Evolutionary conservation across 208 protist species (phyloP).

Genomic region (Endotrypanum monterogeii): DNA sequence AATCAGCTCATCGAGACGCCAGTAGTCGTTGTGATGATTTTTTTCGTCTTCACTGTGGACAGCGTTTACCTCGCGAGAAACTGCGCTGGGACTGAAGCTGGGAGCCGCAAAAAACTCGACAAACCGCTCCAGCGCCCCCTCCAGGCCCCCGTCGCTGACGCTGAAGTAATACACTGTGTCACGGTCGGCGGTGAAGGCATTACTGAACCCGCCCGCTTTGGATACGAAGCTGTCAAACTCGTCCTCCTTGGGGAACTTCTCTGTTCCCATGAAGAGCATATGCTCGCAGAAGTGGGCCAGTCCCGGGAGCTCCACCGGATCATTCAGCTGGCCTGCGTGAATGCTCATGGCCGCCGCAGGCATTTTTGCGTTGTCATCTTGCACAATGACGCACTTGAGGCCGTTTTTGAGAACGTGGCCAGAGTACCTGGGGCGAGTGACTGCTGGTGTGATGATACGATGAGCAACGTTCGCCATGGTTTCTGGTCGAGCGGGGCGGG

Average conservation of each 20-base stretch:
- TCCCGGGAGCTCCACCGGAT: conserved; percentile 65
- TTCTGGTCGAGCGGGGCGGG: neutral
- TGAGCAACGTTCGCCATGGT: conserved; percentile 23
- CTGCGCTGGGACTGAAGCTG: conserved; percentile 73
- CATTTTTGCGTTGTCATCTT: conserved; percentile 59
- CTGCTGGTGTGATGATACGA: conserved; percentile 52
- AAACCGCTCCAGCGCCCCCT: conserved; percentile 91
- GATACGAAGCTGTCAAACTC: conserved; percentile 77
- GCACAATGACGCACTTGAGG: conserved; percentile 76
- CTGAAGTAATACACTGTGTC: conserved; percentile 92
- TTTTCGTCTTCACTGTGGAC: conserved; percentile 95
- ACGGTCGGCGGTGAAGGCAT: conserved; percentile 84
- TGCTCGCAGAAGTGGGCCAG: conserved; percentile 94
- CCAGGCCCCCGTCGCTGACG: conserved; percentile 63
- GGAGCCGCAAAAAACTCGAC: conserved; percentile 94
- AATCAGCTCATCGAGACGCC: conserved; percentile 75
- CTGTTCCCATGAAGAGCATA: conserved; percentile 95
- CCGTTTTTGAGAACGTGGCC: conserved; percentile 73
- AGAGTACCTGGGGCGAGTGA: conserved; percentile 40
- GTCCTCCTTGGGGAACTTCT: conserved; percentile 92
- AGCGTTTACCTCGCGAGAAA: conserved; percentile 90
- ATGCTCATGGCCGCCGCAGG: conserved; percentile 80
- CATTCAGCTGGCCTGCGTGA: conserved; percentile 65
- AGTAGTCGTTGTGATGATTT: conserved; percentile 87
- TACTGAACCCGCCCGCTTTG: conserved; percentile 74